phyloP scores from a whole-genome alignment of 495 filamentous ascomycete species.

The Cercophora newfieldiana region DNA sequence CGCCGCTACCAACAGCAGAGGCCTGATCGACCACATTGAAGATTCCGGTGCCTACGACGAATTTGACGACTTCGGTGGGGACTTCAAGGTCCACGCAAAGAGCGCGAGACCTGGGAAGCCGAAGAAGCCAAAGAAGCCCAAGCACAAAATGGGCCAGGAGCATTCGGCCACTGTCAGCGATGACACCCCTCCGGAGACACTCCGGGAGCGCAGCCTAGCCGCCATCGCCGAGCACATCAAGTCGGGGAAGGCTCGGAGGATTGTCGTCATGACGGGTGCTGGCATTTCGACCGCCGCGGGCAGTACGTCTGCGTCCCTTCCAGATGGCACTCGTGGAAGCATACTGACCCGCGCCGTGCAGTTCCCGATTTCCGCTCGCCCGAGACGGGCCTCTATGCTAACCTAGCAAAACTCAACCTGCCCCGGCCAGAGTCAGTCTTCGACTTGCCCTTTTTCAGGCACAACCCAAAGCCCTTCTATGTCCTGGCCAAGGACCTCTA shows the following conservation, averaged over 20 bases:
- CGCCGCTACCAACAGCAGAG: constrained; percentile 13
- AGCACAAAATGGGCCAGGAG: constrained; percentile 48
- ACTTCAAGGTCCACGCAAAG: constrained; percentile 27
- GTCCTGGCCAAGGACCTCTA: constrained; percentile 86
- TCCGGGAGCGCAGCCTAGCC: constrained; percentile 66
- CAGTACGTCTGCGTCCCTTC: constrained; percentile 42
- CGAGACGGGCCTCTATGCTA: constrained; percentile 76
- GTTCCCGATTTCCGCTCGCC: constrained; percentile 78
- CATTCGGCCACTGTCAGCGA: constrained; percentile 57
- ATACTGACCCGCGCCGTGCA: constrained; percentile 27
- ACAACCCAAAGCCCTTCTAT: constrained; percentile 89
- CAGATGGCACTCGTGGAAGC: constrained; percentile 12
- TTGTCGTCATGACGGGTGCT: constrained; percentile 79
- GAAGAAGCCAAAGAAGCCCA: constrained; percentile 24
- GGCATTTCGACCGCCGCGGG: constrained; percentile 62
- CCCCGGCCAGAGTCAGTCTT: constrained; percentile 80
- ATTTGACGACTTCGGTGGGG: constrained; percentile 15
- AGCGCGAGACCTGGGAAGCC: background rate
- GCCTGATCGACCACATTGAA: constrained; percentile 6
- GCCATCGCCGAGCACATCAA: constrained; percentile 76
- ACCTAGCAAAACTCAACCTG: constrained; percentile 78
- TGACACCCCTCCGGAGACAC: constrained; percentile 60
- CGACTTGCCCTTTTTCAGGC: constrained; percentile 81
- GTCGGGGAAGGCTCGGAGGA: constrained; percentile 60
- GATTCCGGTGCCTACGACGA: constrained; percentile 15